Conservation (phyloP, 1,284 basidiomycete species). For the Volvariella volvacea region DNA sequence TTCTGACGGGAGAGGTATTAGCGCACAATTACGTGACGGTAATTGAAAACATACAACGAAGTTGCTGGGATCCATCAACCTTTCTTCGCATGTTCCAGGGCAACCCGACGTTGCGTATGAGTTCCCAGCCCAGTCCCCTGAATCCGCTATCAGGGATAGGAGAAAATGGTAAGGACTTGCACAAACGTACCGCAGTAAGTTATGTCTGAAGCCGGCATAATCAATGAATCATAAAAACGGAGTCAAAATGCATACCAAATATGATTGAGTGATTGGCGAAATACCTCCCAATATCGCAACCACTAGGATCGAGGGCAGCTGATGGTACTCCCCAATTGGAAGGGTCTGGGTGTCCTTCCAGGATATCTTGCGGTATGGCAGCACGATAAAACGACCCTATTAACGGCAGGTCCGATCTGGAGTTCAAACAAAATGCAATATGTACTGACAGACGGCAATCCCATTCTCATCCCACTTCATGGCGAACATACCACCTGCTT, state of each 20-base stretch:
- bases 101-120: constrained; percentile 67
- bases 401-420: constrained; percentile 2
- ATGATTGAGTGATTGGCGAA: constrained; percentile 51
- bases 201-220: constrained; percentile 46
- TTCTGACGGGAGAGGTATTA: constrained; percentile 19
- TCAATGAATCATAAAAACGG: constrained; percentile 5
- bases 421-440: neutral
- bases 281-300: constrained; percentile 52
- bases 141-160: constrained; percentile 3
- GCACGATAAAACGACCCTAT: constrained; percentile 70
- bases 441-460: constrained; percentile 59
- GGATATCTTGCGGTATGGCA: constrained; percentile 63
- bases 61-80: constrained; percentile 61
- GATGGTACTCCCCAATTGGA: constrained; percentile 58
- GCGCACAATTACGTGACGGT: constrained; percentile 4
- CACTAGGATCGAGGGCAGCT: constrained; percentile 47
- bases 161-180: neutral
- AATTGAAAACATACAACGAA: constrained; percentile 45
- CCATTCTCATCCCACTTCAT: constrained; percentile 75
- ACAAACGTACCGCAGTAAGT: constrained; percentile 62
- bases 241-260: constrained; percentile 39
- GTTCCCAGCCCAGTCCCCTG: constrained; percentile 80
- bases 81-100: constrained; percentile 63
- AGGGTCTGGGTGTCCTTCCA: constrained; percentile 45
- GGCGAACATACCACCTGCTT: constrained; percentile 71